These are phyloP conservation scores for Sherardia arvensis DNA, from an alignment of 257 asterid species.

Conservation along the genomic window DNA sequence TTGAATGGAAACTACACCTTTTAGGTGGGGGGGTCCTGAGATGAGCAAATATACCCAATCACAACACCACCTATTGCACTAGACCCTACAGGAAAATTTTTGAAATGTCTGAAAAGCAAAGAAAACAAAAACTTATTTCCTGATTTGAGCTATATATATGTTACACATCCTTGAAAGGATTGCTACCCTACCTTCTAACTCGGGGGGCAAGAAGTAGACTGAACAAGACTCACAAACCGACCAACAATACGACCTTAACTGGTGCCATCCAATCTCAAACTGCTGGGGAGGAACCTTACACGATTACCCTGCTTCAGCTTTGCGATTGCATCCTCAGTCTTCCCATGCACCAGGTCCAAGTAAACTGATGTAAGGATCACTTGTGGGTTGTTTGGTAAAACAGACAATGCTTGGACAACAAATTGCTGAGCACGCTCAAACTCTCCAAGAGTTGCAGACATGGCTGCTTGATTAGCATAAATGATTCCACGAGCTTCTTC, in stretches of 20 bases:
- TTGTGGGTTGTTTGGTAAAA: conserved; percentile 39
- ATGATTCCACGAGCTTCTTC: conserved; percentile 74
- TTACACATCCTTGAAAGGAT: conserved; percentile 66
- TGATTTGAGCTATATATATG: conserved; percentile 59
- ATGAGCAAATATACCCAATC: conserved; percentile 33
- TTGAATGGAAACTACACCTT: conserved; percentile 38
- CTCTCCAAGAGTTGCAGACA: conserved; percentile 51
- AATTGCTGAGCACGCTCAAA: conserved; percentile 50
- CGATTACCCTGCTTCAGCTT: conserved; percentile 51
- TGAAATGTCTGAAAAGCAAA: conserved; percentile 7
- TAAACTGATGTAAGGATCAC: conserved; percentile 65
- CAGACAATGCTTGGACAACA: conserved; percentile 41
- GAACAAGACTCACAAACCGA: conserved; percentile 19
- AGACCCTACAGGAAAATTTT: conserved; percentile 22
- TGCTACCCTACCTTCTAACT: conserved; percentile 57
- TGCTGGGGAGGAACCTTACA: conserved; percentile 33
- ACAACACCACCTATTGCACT: conserved; percentile 32
- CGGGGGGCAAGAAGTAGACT: conserved; percentile 33
- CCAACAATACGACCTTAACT: conserved; percentile 24
- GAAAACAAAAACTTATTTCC: conserved; percentile 40
- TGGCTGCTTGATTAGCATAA: conserved; percentile 54
- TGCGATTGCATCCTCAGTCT: conserved; percentile 48
- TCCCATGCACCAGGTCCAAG: conserved; percentile 59
- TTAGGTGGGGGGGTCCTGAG: conserved; percentile 30
- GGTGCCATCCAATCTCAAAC: conserved; percentile 24